Evolutionary conservation across 768 basidiomycete genomes (phyloP), one percentile per base, ranked within the genome.

Genomic region (Auricularia cornea): DNA sequence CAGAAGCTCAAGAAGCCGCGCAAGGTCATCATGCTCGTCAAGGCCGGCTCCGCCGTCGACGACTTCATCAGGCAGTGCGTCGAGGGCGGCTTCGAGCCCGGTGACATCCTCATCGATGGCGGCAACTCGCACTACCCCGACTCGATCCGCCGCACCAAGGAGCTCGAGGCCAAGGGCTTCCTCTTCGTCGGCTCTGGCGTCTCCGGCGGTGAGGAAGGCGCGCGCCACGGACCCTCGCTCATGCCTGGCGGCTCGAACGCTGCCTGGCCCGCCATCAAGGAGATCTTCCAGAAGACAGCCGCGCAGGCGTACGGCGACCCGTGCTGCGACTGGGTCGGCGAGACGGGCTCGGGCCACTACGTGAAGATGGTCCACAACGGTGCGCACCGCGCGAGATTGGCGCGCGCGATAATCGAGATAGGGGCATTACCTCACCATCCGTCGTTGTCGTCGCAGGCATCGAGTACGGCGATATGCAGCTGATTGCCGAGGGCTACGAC

Each of bases 331-430:
- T 99, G 97, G 97, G 96, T 99, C 70, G 97, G 97, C 56, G 91
- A 95, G 77, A 89, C 87, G 66, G 97, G 94, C 64, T 81, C 92
- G 59, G 95, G 94, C 32, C 96, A 98, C 82, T 99, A 98, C 77
- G 96, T 99, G 77, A 99, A 99, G 83, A 98, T 99, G 96, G 96
- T 99, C 66, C 96, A 99, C 81, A 93, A 94, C 64, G 92, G 92
- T 88, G 75, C 71, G 73, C n/a, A 73, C 62, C 26, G 26, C 54
- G 28, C 26, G 23, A 29, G 10, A n/a, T 10, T n/a, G 51, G 20
- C 51, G 26, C 54, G 26, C 11, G 54, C 28, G 54, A 29, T 31
- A 14, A 52, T 30, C 23, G 54, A 57, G 54, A 57, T 57, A 57
- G 54, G 54, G 54, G 54, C 54, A 14, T 30, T 28, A 57, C 28